Percentiles rank a stretch among this genome's conserved stretches.
Conservation (phyloP, 192 early-diverging fungal species). For the Coemansia sp. region DNA sequence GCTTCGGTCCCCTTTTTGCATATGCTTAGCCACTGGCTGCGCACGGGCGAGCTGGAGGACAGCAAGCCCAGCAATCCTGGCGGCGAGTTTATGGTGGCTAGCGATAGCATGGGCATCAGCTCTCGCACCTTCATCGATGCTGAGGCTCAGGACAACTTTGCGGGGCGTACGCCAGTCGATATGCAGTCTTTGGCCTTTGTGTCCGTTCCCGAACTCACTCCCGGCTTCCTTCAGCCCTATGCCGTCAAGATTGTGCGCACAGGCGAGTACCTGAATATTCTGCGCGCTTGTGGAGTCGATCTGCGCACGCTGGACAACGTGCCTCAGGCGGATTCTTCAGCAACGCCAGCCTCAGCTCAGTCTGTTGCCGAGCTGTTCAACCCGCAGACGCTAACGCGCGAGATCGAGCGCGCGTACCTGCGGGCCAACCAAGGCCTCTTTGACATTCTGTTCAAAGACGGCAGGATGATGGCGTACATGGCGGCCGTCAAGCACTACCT, state of each 20-base stretch:
- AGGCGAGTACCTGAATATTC: slow-evolving; percentile 95
- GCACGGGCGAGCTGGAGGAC: slow-evolving; percentile 87
- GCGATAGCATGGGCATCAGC: slow-evolving; percentile 64
- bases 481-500: slow-evolving; percentile 92
- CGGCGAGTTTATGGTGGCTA: slow-evolving; percentile 93
- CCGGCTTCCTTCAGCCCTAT: slow-evolving; percentile 77
- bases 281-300: slow-evolving; percentile 73
- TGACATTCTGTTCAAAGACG: slow-evolving; percentile 76
- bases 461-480: slow-evolving; percentile 76
- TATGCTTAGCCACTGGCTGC: slow-evolving; percentile 90
- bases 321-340: slow-evolving; percentile 12
- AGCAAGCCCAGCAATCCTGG: slow-evolving; percentile 53
- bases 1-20: slow-evolving; percentile 81
- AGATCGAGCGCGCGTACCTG: slow-evolving; percentile 85
- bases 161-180: slow-evolving; percentile 1
- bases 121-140: slow-evolving; percentile 80
- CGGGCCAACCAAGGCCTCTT: slow-evolving; percentile 88
- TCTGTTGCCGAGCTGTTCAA: slow-evolving; percentile 28
- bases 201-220: slow-evolving; percentile 57
- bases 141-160: slow-evolving; percentile 29
- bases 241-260: slow-evolving; percentile 83
- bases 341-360: slow-evolving; percentile 3
- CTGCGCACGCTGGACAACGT: slow-evolving; percentile 29
- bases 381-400: slow-evolving; percentile 57
- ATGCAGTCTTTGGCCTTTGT: slow-evolving; percentile 25